Conservation (phyloP, 805 yeast species). For the Lipomyces orientalis region DNA sequence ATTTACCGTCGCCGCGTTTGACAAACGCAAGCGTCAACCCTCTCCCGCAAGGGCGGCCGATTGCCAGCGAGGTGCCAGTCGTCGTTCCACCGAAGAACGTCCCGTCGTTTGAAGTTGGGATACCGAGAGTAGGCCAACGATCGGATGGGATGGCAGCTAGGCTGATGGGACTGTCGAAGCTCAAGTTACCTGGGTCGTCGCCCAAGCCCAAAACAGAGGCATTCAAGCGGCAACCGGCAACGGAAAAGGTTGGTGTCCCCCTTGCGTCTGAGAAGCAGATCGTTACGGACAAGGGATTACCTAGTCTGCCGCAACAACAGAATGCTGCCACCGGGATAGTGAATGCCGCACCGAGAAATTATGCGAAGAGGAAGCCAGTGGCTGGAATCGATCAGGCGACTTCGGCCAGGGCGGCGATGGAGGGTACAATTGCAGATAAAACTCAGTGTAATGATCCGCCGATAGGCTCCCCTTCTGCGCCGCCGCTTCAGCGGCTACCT, state of each 20-base stretch:
- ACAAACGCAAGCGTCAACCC: background rate
- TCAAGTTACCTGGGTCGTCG: background rate
- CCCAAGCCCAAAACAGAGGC: background rate
- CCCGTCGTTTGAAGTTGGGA: background rate
- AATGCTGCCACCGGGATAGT: background rate
- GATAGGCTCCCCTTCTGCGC: conserved; percentile 8
- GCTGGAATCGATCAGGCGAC: background rate
- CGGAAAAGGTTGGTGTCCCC: background rate
- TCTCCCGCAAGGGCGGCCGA: background rate
- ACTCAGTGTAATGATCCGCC: background rate
- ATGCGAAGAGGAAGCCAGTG: conserved; percentile 5
- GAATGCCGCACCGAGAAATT: background rate
- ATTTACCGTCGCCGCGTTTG: background rate
- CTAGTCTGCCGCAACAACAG: background rate
- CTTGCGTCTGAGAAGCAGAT: background rate
- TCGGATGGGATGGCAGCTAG: background rate
- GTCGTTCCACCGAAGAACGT: background rate
- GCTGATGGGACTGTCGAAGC: background rate
- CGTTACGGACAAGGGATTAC: background rate
- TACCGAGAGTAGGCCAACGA: background rate
- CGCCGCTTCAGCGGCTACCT: background rate
- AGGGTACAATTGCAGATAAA: background rate
- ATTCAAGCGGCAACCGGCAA: background rate
- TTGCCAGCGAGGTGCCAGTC: background rate
- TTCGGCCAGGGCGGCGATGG: background rate